These are phyloP conservation scores for Lactifluus pinguis DNA, from an alignment of 768 basidiomycete species.

Conservation along the genomic window DNA sequence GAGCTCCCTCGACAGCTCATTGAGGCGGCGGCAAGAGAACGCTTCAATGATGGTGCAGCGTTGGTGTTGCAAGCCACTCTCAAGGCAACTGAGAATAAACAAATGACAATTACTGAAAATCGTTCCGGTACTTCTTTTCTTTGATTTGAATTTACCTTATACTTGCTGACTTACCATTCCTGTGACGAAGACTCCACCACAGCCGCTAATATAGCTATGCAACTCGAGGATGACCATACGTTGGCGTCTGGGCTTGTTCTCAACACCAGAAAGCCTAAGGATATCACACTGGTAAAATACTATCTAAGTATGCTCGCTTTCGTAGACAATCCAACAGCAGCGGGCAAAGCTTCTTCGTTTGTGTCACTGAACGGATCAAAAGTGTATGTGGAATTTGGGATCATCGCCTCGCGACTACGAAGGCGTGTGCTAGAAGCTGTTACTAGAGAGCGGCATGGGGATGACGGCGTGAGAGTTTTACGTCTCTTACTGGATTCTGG, in stretches of 20 bases:
- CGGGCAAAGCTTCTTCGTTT: slow-evolving; percentile 62
- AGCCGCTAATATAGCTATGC: slow-evolving; percentile 51
- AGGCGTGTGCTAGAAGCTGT: slow-evolving; percentile 67
- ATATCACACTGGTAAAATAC: slow-evolving; percentile 56
- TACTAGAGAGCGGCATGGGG: slow-evolving; percentile 74
- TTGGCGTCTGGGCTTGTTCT: slow-evolving; percentile 57
- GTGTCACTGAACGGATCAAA: slow-evolving; percentile 53
- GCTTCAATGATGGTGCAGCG: slow-evolving; percentile 71
- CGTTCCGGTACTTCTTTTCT: slow-evolving; percentile 44
- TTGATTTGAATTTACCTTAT: not conserved
- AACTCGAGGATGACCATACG: slow-evolving; percentile 52
- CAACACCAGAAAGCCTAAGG: slow-evolving; percentile 43
- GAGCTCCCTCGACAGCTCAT: slow-evolving; percentile 48
- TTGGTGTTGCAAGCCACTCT: slow-evolving; percentile 63
- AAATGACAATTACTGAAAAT: slow-evolving; percentile 49
- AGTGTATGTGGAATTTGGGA: slow-evolving; percentile 73
- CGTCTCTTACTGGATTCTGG: slow-evolving; percentile 70
- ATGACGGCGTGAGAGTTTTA: slow-evolving; percentile 74
- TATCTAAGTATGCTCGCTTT: slow-evolving; percentile 74
- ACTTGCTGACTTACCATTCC: not conserved
- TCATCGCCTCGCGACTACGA: slow-evolving; percentile 57
- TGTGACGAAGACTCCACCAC: slow-evolving; percentile 50
- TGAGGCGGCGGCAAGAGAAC: slow-evolving; percentile 62
- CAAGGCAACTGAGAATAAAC: slow-evolving; percentile 57
- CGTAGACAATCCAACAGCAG: slow-evolving; percentile 73